phyloP scores from a whole-genome alignment of 495 filamentous ascomycete species.

The Penicillium fimorum region DNA sequence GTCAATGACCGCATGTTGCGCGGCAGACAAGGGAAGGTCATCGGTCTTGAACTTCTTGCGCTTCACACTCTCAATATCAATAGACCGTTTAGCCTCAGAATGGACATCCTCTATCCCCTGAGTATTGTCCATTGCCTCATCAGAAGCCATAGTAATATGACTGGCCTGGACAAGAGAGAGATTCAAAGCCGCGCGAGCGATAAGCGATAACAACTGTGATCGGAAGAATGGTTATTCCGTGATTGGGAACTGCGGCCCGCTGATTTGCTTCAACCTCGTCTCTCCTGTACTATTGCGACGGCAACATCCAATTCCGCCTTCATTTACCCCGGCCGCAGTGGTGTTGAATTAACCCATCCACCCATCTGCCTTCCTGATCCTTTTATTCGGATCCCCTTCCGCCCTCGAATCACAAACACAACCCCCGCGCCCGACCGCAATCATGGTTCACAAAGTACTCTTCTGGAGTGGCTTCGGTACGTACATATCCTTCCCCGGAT shows the following conservation, averaged over 20 bases:
- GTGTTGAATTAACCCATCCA: constrained; percentile 15
- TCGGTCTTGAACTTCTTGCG: constrained; percentile 78
- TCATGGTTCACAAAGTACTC: constrained; percentile 75
- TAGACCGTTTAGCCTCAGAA: constrained; percentile 25
- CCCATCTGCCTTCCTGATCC: constrained; percentile 6
- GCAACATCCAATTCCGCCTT: constrained; percentile 19
- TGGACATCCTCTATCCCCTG: constrained; percentile 38
- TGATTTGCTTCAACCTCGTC: constrained; percentile 44
- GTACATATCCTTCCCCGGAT: constrained; percentile 22
- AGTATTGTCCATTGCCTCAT: constrained; percentile 40
- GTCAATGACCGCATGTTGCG: constrained; percentile 74
- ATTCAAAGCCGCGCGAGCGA: constrained; percentile 24
- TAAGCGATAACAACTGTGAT: constrained; percentile 27
- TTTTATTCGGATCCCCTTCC: constrained; percentile 13
- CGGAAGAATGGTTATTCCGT: constrained; percentile 32
- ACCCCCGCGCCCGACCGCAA: constrained; percentile 21
- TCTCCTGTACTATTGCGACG: constrained; percentile 27
- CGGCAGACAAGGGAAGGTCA: constrained; percentile 72
- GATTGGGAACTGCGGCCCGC: constrained; percentile 41
- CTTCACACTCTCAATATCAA: constrained; percentile 40
- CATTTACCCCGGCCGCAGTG: constrained; percentile 22
- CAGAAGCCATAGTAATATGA: constrained; percentile 14
- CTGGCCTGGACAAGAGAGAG: constrained; percentile 1
- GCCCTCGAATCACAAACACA: constrained; percentile 13
- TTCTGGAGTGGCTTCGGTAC: constrained; percentile 98